phyloP scores from a whole-genome alignment of 495 filamentous ascomycete genomes.

The Echria macrotheca region DNA sequence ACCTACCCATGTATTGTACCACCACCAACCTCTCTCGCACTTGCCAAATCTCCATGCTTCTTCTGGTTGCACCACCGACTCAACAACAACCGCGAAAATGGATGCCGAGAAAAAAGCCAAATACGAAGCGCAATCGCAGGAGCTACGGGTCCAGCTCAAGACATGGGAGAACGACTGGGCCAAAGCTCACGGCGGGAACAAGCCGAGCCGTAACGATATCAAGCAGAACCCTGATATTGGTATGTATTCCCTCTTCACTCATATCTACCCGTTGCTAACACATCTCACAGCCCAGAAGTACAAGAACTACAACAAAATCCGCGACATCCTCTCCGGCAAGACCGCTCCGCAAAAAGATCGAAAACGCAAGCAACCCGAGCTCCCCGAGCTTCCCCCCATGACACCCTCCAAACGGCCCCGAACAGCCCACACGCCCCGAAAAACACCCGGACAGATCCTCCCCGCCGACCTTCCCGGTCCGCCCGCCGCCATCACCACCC shows the following conservation, averaged over 20 bases:
- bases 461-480: conserved; percentile 32
- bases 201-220: conserved; percentile 79
- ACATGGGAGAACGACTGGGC: conserved; percentile 80
- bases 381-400: conserved; percentile 31
- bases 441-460: conserved; percentile 15
- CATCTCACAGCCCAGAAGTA: conserved; percentile 69
- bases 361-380: conserved; percentile 33
- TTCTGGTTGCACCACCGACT: too few relatives aligned
- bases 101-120: conserved; percentile 31
- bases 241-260: conserved; percentile 40
- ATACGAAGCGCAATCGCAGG: conserved; percentile 38
- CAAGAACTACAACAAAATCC: conserved; percentile 76
- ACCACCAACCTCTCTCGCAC: too few relatives aligned
- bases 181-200: conserved; percentile 59
- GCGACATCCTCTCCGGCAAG: conserved; percentile 54
- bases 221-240: conserved; percentile 78
- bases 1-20: too few relatives aligned
- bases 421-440: conserved; percentile 35
- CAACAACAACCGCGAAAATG: too few relatives aligned
- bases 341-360: conserved; percentile 22
- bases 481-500: conserved; percentile 53
- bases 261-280: not conserved
- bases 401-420: conserved; percentile 42
- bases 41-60: not conserved
- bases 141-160: conserved; percentile 72